Conservation (phyloP, 2,329 filamentous ascomycete genomes). For the Diplocarpon rosae region DNA sequence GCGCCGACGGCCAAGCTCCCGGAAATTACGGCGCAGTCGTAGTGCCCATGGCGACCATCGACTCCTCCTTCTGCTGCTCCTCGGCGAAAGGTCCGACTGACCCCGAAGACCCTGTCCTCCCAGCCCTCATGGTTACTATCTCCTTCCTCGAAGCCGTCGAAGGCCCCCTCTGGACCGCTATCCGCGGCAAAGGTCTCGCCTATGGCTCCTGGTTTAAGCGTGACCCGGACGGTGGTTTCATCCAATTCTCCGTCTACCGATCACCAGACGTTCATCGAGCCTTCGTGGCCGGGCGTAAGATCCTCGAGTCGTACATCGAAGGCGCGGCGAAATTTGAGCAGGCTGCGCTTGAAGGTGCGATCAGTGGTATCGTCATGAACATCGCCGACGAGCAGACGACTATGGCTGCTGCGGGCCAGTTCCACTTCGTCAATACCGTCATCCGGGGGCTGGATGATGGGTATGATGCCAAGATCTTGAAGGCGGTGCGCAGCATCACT, state of each 20-base stretch:
- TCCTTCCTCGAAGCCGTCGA: slow-evolving; percentile 90
- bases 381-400: slow-evolving; percentile 86
- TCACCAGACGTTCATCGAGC: slow-evolving; percentile 85
- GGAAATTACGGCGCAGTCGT: slow-evolving; percentile 66
- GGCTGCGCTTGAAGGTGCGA: slow-evolving; percentile 63
- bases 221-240: slow-evolving; percentile 65
- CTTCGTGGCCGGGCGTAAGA: slow-evolving; percentile 62
- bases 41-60: slow-evolving; percentile 82
- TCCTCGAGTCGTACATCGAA: slow-evolving; percentile 63
- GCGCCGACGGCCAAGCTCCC: slow-evolving; percentile 59
- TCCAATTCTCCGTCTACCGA: slow-evolving; percentile 81
- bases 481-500: slow-evolving; percentile 63
- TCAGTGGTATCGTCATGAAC: slow-evolving; percentile 76
- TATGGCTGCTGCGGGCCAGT: slow-evolving; percentile 68
- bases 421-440: slow-evolving; percentile 75
- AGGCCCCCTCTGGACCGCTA: slow-evolving; percentile 86
- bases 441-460: slow-evolving; percentile 65
- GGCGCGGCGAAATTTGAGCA: slow-evolving; percentile 65
- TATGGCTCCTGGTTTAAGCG: slow-evolving; percentile 77
- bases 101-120: slow-evolving; percentile 65
- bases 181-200: slow-evolving; percentile 85
- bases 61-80: slow-evolving; percentile 79
- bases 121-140: slow-evolving; percentile 76
- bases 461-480: slow-evolving; percentile 68
- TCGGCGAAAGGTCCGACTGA: slow-evolving; percentile 64